A percentile compares a stretch with the other conserved stretches of the same genome.
These are phyloP conservation scores for Boletellus sp. DNA, from an alignment of 768 basidiomycete species.

Conservation along the genomic window DNA sequence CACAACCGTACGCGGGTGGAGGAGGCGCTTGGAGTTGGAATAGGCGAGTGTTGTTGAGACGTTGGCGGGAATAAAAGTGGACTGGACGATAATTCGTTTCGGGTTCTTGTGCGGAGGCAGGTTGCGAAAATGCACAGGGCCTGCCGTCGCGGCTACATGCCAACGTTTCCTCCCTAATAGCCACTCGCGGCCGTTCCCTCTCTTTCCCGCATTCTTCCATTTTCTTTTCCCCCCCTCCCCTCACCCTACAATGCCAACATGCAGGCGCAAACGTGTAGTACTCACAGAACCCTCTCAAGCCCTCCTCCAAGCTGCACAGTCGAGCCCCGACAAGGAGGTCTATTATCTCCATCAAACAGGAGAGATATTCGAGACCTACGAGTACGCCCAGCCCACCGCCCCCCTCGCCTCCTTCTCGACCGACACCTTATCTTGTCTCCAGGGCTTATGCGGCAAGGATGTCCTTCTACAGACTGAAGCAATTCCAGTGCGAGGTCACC, in stretches of 20 bases:
- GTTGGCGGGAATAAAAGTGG: constrained; percentile 5
- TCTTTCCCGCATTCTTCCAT: constrained; percentile 52
- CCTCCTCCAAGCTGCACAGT: constrained; percentile 61
- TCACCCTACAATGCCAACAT: constrained; percentile 70
- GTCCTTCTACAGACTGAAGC: constrained; percentile 90
- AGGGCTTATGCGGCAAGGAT: constrained; percentile 86
- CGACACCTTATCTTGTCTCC: constrained; percentile 11
- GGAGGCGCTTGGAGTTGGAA: not conserved
- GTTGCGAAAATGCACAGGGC: constrained; percentile 30
- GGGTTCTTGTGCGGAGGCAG: constrained; percentile 24
- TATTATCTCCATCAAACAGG: constrained; percentile 93
- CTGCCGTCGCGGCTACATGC: constrained; percentile 35
- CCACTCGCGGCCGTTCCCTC: constrained; percentile 56
- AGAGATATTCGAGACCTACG: constrained; percentile 95
- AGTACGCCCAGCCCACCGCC: constrained; percentile 51
- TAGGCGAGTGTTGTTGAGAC: constrained; percentile 6
- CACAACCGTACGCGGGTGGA: not conserved
- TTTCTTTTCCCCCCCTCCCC: constrained; percentile 41
- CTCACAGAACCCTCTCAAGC: constrained; percentile 76
- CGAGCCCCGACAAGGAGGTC: constrained; percentile 70
- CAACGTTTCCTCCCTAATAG: constrained; percentile 54
- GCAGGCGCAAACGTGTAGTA: constrained; percentile 85
- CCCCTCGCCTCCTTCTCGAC: constrained; percentile 26
- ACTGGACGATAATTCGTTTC: constrained; percentile 14
- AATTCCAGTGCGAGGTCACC: constrained; percentile 97